Percentiles rank a stretch among this genome's conserved stretches.
phyloP scores from a whole-genome alignment of 2,329 filamentous ascomycete genomes.

The Magnaporthales sp. region DNA sequence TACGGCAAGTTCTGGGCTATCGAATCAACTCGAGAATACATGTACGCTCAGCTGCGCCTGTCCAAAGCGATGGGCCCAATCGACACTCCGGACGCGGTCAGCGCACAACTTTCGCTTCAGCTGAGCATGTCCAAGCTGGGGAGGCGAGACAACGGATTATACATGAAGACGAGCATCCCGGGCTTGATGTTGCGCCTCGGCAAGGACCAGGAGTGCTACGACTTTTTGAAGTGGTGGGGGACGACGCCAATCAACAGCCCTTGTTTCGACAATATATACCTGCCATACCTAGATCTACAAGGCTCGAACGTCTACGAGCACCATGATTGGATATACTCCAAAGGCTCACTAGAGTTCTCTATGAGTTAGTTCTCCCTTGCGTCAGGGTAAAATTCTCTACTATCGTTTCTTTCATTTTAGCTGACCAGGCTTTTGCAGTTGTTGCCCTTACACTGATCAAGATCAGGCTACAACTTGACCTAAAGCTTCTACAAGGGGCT shows the following conservation, averaged over 20 bases:
- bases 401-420: neutral
- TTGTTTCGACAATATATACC: slow-evolving; percentile 23
- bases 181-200: slow-evolving; percentile 20
- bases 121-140: slow-evolving; percentile 8
- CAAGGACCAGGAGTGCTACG: slow-evolving; percentile 28
- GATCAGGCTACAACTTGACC: slow-evolving; percentile 9
- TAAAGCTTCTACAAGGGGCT: neutral
- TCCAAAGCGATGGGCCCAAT: slow-evolving; percentile 19
- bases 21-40: slow-evolving; percentile 24
- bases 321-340: neutral
- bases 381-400: neutral
- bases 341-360: neutral
- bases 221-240: slow-evolving; percentile 39
- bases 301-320: slow-evolving; percentile 31
- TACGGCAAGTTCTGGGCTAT: slow-evolving; percentile 25
- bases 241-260: slow-evolving; percentile 18
- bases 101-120: slow-evolving; percentile 2
- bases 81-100: slow-evolving; percentile 12
- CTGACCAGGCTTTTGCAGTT: neutral
- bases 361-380: neutral
- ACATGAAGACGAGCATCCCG: slow-evolving; percentile 8
- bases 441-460: slow-evolving; percentile 9
- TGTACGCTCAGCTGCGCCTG: slow-evolving; percentile 20
- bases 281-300: slow-evolving; percentile 24
- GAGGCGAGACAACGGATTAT: slow-evolving; percentile 8